Percentiles rank a stretch among this genome's conserved stretches.
phyloP scores from a whole-genome alignment of 2,329 filamentous ascomycete genomes.

The Claviceps sorghi region DNA sequence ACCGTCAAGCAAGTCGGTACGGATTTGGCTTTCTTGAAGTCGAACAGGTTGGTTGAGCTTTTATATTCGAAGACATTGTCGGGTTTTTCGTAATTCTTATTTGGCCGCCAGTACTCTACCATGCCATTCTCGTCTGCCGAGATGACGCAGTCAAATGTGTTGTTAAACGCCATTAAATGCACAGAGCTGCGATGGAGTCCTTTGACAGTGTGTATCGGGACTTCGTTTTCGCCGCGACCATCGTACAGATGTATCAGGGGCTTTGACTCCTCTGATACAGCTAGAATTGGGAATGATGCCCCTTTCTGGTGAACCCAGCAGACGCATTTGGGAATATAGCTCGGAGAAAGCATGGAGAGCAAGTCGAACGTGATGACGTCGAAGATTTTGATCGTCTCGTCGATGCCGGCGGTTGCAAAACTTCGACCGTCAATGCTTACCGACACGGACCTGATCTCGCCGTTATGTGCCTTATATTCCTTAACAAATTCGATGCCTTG shows the following conservation, averaged over 20 bases:
- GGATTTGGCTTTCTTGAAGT: conserved; percentile 92
- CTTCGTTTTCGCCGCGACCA: conserved; percentile 65
- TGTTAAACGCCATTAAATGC: conserved; percentile 77
- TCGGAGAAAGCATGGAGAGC: conserved; percentile 65
- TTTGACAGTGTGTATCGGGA: conserved; percentile 62
- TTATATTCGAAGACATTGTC: conserved; percentile 86
- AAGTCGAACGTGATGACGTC: conserved; percentile 79
- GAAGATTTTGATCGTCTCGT: conserved; percentile 69
- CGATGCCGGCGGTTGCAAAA: conserved; percentile 75
- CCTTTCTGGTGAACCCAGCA: conserved; percentile 88
- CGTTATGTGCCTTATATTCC: conserved; percentile 82
- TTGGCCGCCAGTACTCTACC: conserved; percentile 91
- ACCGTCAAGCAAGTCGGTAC: conserved; percentile 68
- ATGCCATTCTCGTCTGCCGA: conserved; percentile 84
- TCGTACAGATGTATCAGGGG: conserved; percentile 73
- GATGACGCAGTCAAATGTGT: conserved; percentile 74
- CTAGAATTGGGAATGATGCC: conserved; percentile 74
- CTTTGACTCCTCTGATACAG: conserved; percentile 62
- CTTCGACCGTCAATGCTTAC: conserved; percentile 82
- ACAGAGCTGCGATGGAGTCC: conserved; percentile 72
- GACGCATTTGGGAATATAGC: conserved; percentile 59
- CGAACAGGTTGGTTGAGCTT: conserved; percentile 84
- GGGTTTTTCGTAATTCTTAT: conserved; percentile 73
- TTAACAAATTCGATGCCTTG: conserved; percentile 95
- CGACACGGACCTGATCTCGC: conserved; percentile 70